These are phyloP conservation scores for Podaxis pistillaris DNA, from an alignment of 768 basidiomycete genomes.

Conservation along the genomic window DNA sequence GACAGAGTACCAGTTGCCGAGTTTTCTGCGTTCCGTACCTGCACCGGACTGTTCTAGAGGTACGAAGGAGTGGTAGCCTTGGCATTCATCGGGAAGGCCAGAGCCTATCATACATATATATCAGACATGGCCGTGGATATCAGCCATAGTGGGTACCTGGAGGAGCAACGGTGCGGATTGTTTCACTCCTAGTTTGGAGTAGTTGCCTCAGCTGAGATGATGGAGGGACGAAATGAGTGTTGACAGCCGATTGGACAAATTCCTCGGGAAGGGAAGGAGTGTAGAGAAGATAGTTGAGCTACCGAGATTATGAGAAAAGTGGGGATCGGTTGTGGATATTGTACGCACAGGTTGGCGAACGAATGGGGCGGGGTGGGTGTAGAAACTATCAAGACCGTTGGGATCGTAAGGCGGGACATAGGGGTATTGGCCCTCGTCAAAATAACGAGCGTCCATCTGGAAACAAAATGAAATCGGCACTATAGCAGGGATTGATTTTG, in stretches of 20 bases:
- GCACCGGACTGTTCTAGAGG: slow-evolving; percentile 62
- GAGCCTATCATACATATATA: slow-evolving; percentile 39
- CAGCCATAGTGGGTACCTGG: slow-evolving; percentile 25
- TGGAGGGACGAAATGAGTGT: slow-evolving; percentile 69
- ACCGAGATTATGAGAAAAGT: slow-evolving; percentile 4
- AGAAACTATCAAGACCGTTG: slow-evolving; percentile 26
- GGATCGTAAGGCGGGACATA: slow-evolving; percentile 21
- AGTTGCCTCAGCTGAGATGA: slow-evolving; percentile 42
- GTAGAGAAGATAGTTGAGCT: slow-evolving; percentile 96
- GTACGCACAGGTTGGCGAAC: slow-evolving; percentile 65
- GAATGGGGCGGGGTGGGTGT: slow-evolving; percentile 43
- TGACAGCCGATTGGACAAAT: slow-evolving; percentile 41
- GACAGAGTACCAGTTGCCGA: slow-evolving; percentile 82
- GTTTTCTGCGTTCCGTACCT: slow-evolving; percentile 62
- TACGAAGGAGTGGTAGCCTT: slow-evolving; percentile 86
- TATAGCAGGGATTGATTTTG: not conserved
- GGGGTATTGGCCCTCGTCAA: slow-evolving; percentile 28
- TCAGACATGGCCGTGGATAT: slow-evolving; percentile 16
- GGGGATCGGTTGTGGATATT: not conserved
- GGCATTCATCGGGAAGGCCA: slow-evolving; percentile 80
- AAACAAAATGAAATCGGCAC: slow-evolving; percentile 1
- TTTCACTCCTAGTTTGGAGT: slow-evolving; percentile 61
- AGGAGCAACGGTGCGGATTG: slow-evolving; percentile 49
- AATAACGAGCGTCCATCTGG: slow-evolving; percentile 30
- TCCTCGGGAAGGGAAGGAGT: slow-evolving; percentile 61